Percentiles rank a stretch among this genome's conserved stretches.
These are phyloP conservation scores for Hypholoma sublateritium DNA, from an alignment of 768 basidiomycete genomes.

Conservation along the genomic window DNA sequence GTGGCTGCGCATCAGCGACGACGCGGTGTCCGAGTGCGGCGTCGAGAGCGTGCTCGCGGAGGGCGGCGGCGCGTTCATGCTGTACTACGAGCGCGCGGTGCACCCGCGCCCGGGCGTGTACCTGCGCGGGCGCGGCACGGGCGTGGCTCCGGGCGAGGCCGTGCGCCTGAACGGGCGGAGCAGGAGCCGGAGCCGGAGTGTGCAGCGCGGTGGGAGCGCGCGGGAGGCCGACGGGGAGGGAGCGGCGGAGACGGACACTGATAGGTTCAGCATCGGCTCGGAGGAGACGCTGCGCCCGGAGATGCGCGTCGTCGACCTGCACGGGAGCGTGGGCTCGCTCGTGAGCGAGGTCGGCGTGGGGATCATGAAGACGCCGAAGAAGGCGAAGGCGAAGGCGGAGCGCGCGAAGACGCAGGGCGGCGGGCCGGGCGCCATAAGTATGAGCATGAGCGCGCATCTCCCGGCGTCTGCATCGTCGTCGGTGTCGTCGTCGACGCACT, in stretches of 20 bases:
- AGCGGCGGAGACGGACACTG: slow-evolving; percentile 12
- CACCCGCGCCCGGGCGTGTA: slow-evolving; percentile 28
- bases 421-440: slow-evolving; percentile 10
- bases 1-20: slow-evolving; percentile 91
- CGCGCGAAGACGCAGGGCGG: slow-evolving; percentile 5
- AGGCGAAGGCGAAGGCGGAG: slow-evolving; percentile 20
- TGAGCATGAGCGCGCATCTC: slow-evolving; percentile 18
- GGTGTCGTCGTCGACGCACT: slow-evolving; percentile 19
- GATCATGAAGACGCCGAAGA: slow-evolving; percentile 26
- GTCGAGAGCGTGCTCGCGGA: slow-evolving; percentile 73
- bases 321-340: slow-evolving; percentile 50
- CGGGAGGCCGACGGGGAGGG: slow-evolving; percentile 5
- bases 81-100: slow-evolving; percentile 83
- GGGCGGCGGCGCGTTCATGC: slow-evolving; percentile 83
- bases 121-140: slow-evolving; percentile 4
- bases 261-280: slow-evolving; percentile 38
- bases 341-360: slow-evolving; percentile 43
- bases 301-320: slow-evolving; percentile 40
- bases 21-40: slow-evolving; percentile 72
- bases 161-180: not conserved
- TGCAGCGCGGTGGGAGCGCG: slow-evolving; percentile 6
- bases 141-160: not conserved
- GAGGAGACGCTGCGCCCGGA: slow-evolving; percentile 68
- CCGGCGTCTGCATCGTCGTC: slow-evolving; percentile 13
- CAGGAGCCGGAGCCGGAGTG: slow-evolving; percentile 11